phyloP scores from a whole-genome alignment of 2,329 filamentous ascomycete species.

The Cadophora luteo-olivacea region DNA sequence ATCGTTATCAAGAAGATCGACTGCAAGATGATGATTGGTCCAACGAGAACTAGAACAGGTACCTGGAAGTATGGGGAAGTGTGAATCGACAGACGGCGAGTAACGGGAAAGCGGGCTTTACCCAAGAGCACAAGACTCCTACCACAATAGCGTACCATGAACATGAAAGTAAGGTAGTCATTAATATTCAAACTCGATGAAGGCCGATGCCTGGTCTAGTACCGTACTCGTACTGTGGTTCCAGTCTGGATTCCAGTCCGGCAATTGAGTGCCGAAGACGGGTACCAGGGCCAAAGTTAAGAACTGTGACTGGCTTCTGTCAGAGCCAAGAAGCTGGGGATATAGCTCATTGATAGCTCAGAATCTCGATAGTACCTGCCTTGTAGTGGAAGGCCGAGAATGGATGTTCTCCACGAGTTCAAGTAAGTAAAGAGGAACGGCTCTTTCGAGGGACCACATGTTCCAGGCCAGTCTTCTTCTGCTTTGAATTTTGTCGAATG shows the following conservation, averaged over 20 bases:
- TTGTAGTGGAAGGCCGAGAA: background rate
- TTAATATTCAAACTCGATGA: background rate
- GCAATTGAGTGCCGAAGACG: background rate
- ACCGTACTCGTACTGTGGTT: background rate
- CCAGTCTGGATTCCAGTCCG: background rate
- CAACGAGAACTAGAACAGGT: background rate
- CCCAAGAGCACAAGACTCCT: background rate
- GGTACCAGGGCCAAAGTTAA: background rate
- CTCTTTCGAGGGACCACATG: background rate
- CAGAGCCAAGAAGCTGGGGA: constrained; percentile 1
- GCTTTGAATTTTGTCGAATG: background rate
- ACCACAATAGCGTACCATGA: background rate
- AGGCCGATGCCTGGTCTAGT: background rate
- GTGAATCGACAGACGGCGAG: background rate
- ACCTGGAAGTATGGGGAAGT: background rate
- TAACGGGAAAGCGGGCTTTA: background rate
- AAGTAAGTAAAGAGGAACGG: background rate
- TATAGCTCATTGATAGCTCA: background rate
- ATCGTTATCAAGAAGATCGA: too few relatives aligned
- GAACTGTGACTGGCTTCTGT: background rate
- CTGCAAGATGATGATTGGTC: background rate
- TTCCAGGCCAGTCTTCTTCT: background rate
- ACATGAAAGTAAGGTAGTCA: background rate
- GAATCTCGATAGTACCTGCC: background rate
- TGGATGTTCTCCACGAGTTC: background rate